Base-by-base conservation (phyloP, 768 basidiomycete species). In the Lactarius quietus region DNA sequence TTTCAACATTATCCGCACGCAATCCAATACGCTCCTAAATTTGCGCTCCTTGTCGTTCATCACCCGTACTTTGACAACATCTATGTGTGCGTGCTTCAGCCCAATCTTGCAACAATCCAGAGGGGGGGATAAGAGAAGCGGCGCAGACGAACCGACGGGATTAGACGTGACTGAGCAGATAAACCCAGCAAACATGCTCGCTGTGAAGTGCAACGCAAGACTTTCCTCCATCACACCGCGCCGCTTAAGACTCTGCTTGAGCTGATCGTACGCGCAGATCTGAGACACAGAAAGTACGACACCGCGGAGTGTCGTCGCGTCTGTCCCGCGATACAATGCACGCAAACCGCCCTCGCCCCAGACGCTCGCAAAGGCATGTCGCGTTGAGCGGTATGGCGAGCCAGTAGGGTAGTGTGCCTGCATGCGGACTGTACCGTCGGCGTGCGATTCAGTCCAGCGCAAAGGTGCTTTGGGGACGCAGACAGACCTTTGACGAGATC, bases 81-180 rank as follows among this genome's bases (percentile, higher is more conserved):
- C 77, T 76, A 36, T 7, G 26, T 7, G 7, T 18, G 57, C 18
- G 23, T 14, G 12, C 38, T 28, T 2, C 35, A 20, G 48, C 18
- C n/a, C 38, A 26, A 17, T 31, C 7, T 23, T 45, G 43, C 43
- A 55, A 38, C 36, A 9, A 43, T 48, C 35, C 18, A 51, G 52
- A 15, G 5, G 10, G 12, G 15, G 7, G 18, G 29, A 20, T 20
- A 3, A 43, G 10, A 9, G 10, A 12, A 53, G 52, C 17, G 28
- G 18, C 6, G 20, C 1, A 8, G 5, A 69, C 74, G 54, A 51
- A 74, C 74, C 74, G 20, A 77, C 75, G 7, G 76, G 76, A 63
- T 76, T 77, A 12, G 76, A 77, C 2, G 75, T 74, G 41, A 78
- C 71, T 3, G 76, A 77, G 61, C 76, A 77, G 63, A 78, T 71